Evolutionary conservation across 768 basidiomycete genomes (phyloP).

Genomic region (Lactarius sanguifluus): DNA sequence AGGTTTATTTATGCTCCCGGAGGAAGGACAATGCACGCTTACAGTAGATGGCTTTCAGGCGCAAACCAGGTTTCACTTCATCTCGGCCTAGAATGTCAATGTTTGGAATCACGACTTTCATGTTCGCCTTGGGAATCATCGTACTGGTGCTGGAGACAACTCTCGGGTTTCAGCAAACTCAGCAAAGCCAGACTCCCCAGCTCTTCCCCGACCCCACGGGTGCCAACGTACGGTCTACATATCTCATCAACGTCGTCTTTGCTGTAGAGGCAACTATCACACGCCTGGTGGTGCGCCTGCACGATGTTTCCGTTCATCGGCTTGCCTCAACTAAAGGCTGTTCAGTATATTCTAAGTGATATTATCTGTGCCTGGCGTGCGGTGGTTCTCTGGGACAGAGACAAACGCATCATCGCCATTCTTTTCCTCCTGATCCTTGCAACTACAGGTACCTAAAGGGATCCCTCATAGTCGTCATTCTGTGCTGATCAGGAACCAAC

Average conservation of each 20-base stretch:
- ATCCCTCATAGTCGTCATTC: too few species aligned
- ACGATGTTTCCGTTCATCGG: too few species aligned
- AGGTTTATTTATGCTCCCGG: not conserved
- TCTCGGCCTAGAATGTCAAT: not conserved
- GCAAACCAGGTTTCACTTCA: not conserved
- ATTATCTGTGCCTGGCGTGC: slow-evolving; percentile 4
- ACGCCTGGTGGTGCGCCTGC: too few species aligned
- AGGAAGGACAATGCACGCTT: not conserved
- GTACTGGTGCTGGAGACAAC: not conserved
- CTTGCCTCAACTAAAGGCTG: too few species aligned
- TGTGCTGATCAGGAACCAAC: too few species aligned
- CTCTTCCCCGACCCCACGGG: too few species aligned
- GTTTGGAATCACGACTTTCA: not conserved
- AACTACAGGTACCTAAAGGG: not conserved
- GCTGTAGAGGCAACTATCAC: too few species aligned
- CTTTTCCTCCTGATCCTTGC: not conserved
- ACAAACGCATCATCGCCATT: slow-evolving; percentile 1
- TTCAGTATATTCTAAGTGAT: too few species aligned
- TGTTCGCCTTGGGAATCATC: not conserved
- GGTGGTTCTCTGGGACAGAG: slow-evolving; percentile 3
- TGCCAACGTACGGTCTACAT: too few species aligned
- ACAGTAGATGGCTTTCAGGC: not conserved
- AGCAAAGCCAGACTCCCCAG: too few species aligned
- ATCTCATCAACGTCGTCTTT: too few species aligned
- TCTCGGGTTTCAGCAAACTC: not conserved